Base-by-base conservation (phyloP, 1,284 basidiomycete genomes). In the Leccinum insolens region DNA sequence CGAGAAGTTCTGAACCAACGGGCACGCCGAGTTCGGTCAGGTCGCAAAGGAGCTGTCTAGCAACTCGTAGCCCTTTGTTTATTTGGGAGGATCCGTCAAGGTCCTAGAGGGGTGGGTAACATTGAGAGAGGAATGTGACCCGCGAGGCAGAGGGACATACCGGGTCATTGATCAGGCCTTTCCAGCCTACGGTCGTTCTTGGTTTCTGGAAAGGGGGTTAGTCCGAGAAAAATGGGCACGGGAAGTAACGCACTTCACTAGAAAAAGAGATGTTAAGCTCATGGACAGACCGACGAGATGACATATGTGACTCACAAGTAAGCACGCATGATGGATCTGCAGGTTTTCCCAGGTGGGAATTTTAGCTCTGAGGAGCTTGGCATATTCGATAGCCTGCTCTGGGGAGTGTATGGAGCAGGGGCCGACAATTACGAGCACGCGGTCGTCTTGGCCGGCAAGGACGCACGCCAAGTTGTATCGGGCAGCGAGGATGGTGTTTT, bases 361-460 rank as follows among this genome's bases (percentile, higher is more conserved):
- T 78, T 92, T 91, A 2, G 84, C 82, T 75, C 89, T 91, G 74
- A 98, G 86, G 49, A 90, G 84, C 37, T 83, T 82, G 39, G 96
- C 96, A 78, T 99, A 99, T 78, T 96, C 94, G 69, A 96, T 81
- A 4, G 97, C 96, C 79, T 96, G 94, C 62, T 91, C 88, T 4
- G 94, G 82, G 37, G 90, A 94, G 80, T 99, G 97, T 72, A 99
- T 98, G 3, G 95, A 97, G 84, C 97, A 99, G 20, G 97, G 97
- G 4, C 97, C 97, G 70, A 98, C 93, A 73, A 98, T 85, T 76
- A 98, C 95, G 62, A 98, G 84, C 2, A 98, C 72, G 62, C 95
- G 89, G 74, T 95, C 91, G 75, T 96, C 95, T 61, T 89, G 86
- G 31, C 95, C 95, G 4, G 92, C 88, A 57, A 96, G 84, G 72